A percentile compares a stretch with the other conserved stretches of the same genome.
Conservation (phyloP, 805 yeast species). For the Starmerella riodocensis region DNA sequence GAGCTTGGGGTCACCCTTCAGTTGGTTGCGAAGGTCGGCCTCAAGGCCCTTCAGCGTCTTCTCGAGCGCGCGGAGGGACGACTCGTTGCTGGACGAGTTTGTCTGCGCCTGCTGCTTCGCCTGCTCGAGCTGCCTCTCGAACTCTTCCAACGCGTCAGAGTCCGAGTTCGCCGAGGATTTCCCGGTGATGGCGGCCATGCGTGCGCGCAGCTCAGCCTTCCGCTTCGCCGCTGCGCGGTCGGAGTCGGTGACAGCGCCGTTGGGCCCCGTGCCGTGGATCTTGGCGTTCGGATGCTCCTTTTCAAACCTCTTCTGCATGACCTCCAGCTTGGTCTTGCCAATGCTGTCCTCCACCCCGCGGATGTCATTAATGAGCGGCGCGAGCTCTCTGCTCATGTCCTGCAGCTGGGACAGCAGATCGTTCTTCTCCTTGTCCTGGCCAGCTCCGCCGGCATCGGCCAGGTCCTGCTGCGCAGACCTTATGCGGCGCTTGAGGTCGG, state of each 20-base stretch:
- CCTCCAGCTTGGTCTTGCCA: constrained; percentile 48
- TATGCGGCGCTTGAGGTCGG: constrained; percentile 50
- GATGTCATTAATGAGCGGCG: constrained; percentile 53
- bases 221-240: constrained; percentile 72
- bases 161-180: constrained; percentile 34
- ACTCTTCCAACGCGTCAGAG: constrained; percentile 37
- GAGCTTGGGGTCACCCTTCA: constrained; percentile 25
- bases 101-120: constrained; percentile 39
- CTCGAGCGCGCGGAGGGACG: constrained; percentile 58
- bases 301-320: constrained; percentile 42
- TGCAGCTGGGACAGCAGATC: constrained; percentile 47
- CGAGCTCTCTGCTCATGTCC: constrained; percentile 56
- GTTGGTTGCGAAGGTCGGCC: constrained; percentile 35
- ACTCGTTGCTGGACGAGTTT: constrained; percentile 44
- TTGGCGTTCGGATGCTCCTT: constrained; percentile 58
- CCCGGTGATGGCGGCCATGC: constrained; percentile 91
- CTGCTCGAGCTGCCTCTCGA: constrained; percentile 41
- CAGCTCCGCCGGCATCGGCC: constrained; percentile 16
- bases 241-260: constrained; percentile 71
- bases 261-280: constrained; percentile 70
- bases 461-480: constrained; percentile 32
- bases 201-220: constrained; percentile 62
- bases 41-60: constrained; percentile 53
- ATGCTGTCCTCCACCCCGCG: constrained; percentile 55
- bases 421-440: constrained; percentile 22